phyloP scores from a whole-genome alignment of 345 rosid species.

The Microthlaspi erraticum region DNA sequence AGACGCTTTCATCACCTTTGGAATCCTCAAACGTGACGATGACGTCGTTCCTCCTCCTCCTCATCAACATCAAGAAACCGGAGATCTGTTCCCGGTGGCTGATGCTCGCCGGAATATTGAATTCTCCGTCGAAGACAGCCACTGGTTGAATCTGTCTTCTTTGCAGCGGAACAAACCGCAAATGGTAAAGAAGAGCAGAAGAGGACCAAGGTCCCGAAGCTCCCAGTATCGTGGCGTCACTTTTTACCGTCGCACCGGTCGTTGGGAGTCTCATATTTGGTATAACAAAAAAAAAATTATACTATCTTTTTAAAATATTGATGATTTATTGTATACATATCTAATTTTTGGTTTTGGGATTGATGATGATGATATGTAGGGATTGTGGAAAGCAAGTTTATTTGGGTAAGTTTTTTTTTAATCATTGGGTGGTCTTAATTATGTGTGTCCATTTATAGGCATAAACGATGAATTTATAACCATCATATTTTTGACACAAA shows the following conservation, averaged over 20 bases:
- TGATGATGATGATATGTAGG: constrained; percentile 53
- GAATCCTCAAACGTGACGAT: constrained; percentile 45
- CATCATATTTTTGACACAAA: constrained; percentile 37
- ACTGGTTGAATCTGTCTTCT: constrained; percentile 41
- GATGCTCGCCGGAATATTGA: constrained; percentile 32
- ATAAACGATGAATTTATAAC: constrained; percentile 20
- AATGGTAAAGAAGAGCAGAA: constrained; percentile 56
- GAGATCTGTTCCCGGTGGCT: constrained; percentile 35
- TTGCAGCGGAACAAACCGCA: constrained; percentile 37
- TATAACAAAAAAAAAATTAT: constrained; percentile 23
- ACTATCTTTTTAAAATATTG: neutral
- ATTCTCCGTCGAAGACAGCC: constrained; percentile 27
- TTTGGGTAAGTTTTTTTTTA: constrained; percentile 62
- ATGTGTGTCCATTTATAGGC: constrained; percentile 22
- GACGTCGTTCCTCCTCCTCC: constrained; percentile 28
- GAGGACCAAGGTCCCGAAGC: constrained; percentile 97
- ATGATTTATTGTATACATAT: neutral
- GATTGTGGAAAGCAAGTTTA: constrained; percentile 98
- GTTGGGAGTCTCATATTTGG: constrained; percentile 99
- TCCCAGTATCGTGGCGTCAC: constrained; percentile 98
- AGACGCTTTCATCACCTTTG: constrained; percentile 44
- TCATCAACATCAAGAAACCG: constrained; percentile 43
- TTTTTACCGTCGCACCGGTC: constrained; percentile 93
- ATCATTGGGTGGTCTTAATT: constrained; percentile 24
- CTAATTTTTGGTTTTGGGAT: constrained; percentile 31